Evolutionary conservation across 331 rosid genomes (phyloP).

Genomic region (Pyrus hybrid): DNA sequence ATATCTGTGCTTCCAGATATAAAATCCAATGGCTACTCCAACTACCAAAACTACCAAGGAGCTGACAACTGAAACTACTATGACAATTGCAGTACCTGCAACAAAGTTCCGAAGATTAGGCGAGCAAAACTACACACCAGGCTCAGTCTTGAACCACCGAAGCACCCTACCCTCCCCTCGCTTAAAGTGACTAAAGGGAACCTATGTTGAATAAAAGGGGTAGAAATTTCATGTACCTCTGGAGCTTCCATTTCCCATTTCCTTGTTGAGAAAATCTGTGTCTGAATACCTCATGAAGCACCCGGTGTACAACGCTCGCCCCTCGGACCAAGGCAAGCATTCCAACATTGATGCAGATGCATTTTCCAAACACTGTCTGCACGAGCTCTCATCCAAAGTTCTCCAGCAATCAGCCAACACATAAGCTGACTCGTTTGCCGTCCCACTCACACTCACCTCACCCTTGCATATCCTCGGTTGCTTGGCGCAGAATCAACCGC

Average conservation of each 20-base stretch:
- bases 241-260: conserved; percentile 27
- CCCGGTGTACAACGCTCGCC: conserved; percentile 66
- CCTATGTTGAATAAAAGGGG: not conserved
- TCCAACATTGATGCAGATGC: conserved; percentile 51
- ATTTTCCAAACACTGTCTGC: conserved; percentile 62
- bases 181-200: not conserved
- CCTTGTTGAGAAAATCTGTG: conserved; percentile 61
- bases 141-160: not conserved
- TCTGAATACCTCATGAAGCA: conserved; percentile 92
- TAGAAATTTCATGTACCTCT: conserved; percentile 22
- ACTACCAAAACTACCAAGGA: conserved; percentile 46
- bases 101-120: not conserved
- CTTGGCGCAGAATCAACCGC: conserved; percentile 40
- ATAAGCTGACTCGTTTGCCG: conserved; percentile 45
- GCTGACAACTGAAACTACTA: conserved; percentile 53
- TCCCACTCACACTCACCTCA: conserved; percentile 23
- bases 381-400: conserved; percentile 54
- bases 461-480: conserved; percentile 46
- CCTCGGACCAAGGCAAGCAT: conserved; percentile 80
- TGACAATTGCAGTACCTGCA: conserved; percentile 46
- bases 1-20: conserved; percentile 58
- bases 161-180: not conserved
- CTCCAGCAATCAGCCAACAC: conserved; percentile 85
- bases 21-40: conserved; percentile 36
- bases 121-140: not conserved